Evolutionary conservation across 2,329 filamentous ascomycete genomes (phyloP), one percentile per base, ranked within the genome.

Genomic region (Colletotrichum cordylinicola): DNA sequence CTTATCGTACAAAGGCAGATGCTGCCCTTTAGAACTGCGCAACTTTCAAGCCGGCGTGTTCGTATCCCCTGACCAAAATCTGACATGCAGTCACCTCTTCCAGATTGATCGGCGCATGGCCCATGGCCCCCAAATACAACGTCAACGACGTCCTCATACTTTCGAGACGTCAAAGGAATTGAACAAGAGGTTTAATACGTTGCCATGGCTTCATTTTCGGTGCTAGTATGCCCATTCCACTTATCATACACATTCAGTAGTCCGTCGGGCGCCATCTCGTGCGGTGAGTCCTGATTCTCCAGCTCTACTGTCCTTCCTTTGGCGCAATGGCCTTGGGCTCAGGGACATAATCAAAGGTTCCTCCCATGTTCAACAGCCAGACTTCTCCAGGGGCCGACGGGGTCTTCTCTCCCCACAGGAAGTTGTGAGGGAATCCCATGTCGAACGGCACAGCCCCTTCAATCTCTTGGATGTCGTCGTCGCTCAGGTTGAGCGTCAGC

Each of bases 391-490:
- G 81, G 37, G 86, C 82, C 6, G 84, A 81, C 1, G 85, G 83
- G 10, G 84, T 79, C 27, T 84, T 82, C 4, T 81, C 78, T 3
- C 84, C 84, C 81, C 86, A 89, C 5, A 94, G 82, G 78, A 95
- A 91, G 80, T 86, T 90, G 76, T 87, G 84, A 0, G 94, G 94
- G 83, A 95, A 96, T 1, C 93, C 93, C 52, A 91, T 80, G 66
- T 94, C 90, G 77, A 95, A 94, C 0, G 87, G 85, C 43, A 87
- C 87, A 0, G 92, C 91, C 8, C 80, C 85, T 75, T 96, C 94
- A 74, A 96, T 92, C 78, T 92, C 89, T 48, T 90, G 84, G 31
- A 96, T 90, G 58, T 96, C 93, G 75, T 93, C 88, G 0, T 87
- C 82, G 0, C 85, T 89, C 43, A 96, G 85, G 70, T 88, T 84